phyloP scores from a whole-genome alignment of 345 rosid genomes.

The Trapa bicornis region DNA sequence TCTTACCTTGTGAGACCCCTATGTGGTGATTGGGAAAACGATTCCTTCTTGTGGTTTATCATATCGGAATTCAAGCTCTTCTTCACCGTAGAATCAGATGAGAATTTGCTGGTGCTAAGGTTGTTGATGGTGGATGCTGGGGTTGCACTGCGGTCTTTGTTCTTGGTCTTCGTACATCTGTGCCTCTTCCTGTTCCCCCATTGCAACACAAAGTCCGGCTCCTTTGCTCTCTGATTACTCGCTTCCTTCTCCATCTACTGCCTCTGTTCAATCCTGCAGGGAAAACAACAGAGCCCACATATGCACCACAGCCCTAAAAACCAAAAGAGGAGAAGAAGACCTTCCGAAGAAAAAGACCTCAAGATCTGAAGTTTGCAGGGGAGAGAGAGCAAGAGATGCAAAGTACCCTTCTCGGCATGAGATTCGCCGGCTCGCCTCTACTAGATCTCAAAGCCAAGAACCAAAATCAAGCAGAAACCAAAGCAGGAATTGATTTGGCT shows the following conservation, averaged over 20 bases:
- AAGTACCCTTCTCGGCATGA: background rate
- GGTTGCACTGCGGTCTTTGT: constrained; percentile 32
- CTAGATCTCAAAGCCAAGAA: constrained; percentile 3
- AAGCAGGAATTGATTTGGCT: background rate
- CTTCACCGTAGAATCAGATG: constrained; percentile 34
- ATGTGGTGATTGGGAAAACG: constrained; percentile 35
- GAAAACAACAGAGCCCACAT: constrained; percentile 2
- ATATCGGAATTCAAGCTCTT: constrained; percentile 40
- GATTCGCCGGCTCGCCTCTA: background rate
- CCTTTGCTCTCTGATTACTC: constrained; percentile 44
- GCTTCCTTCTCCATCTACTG: constrained; percentile 53
- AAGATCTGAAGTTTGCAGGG: constrained; percentile 8
- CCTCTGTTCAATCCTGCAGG: constrained; percentile 7
- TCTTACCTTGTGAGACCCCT: constrained; percentile 42
- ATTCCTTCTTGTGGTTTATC: constrained; percentile 35
- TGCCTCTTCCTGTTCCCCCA: constrained; percentile 89
- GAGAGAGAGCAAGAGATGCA: background rate
- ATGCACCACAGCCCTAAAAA: background rate
- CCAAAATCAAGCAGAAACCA: background rate
- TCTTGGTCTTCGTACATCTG: constrained; percentile 70
- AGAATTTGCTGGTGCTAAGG: constrained; percentile 23
- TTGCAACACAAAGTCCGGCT: constrained; percentile 73
- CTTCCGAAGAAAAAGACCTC: constrained; percentile 1
- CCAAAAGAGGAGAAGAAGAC: background rate
- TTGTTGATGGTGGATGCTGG: constrained; percentile 22